Base-by-base conservation (phyloP, 345 rosid genomes). In the Mangifera indica region DNA sequence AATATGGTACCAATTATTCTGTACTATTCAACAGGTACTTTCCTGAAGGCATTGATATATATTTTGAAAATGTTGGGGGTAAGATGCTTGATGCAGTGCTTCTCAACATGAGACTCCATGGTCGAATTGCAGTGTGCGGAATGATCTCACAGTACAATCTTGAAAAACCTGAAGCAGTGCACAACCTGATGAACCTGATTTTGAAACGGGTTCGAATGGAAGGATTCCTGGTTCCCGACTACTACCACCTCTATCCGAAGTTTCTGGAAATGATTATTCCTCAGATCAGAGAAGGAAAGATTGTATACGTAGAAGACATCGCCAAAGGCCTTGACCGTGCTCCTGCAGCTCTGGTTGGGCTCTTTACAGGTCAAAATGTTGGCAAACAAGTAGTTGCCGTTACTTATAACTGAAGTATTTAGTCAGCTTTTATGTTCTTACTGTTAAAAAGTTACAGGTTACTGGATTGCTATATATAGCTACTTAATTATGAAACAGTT, bases 1-100 rank as follows among this genome's bases (percentile, higher is more conserved):
- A 56, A 54, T 54, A 2, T 22, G 5, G 14, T 56, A 11, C 25
- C 14, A 56, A 56, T 56, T 25, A 56, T 56, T 25, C 29, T 60
- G 8, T 29, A 29, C 7, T 18, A 22, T 44, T 55, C 64, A 40
- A 7, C 58, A 76, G 80, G 58, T 56, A 29, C 40, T 76, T 74
- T 24, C 71, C 80, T 0, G 70, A 87, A 70, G 91, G 91, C 14
- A 84, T 84, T 3, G 91, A 87, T 70, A 76, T 87, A 34, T 84
- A 87, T 78, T 84, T 84, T 32, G 91, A 87, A 21, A 87, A 84
- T 48, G 88, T 87, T 1, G 87, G 88, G 29, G 91, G 88, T 10
- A 84, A 76, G 69, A 81, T 85, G 81, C 74, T 87, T 24, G 91
- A 87, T 44, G 87, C 83, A 4, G 88, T 83, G 61, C 82, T 87